A percentile compares a stretch with the other conserved stretches of the same genome.
These are phyloP conservation scores for Larix sibirica DNA, from an alignment of 83 land plant species.

Conservation along the genomic window DNA sequence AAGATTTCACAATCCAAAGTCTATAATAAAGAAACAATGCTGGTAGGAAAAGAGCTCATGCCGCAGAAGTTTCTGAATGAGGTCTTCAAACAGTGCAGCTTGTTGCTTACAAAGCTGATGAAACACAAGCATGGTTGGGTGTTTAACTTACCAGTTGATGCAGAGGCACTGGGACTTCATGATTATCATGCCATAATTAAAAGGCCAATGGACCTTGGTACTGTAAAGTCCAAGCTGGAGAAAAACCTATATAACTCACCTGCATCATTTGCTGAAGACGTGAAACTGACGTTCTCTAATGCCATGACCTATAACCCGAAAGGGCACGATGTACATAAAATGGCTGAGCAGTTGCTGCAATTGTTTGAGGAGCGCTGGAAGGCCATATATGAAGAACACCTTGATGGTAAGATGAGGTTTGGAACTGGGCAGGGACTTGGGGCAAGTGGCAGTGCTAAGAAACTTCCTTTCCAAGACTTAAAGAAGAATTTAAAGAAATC, in stretches of 20 bases:
- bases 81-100: conserved; percentile 47
- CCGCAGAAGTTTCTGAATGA: conserved; percentile 28
- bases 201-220: conserved; percentile 93
- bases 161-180: conserved; percentile 54
- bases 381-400: conserved; percentile 47
- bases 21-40: conserved; percentile 18
- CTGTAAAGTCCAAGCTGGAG: conserved; percentile 59
- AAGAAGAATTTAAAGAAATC: conserved; percentile 41
- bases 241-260: conserved; percentile 57
- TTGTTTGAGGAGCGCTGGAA: conserved; percentile 76
- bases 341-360: conserved; percentile 61
- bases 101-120: conserved; percentile 62
- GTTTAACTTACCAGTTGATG: conserved; percentile 81
- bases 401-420: conserved; percentile 31
- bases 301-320: conserved; percentile 88
- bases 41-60: conserved; percentile 31
- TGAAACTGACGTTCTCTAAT: conserved; percentile 71
- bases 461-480: conserved; percentile 18
- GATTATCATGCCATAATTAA: conserved; percentile 70
- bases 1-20: conserved; percentile 21
- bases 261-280: conserved; percentile 75
- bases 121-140: conserved; percentile 83
- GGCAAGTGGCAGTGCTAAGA: conserved; percentile 22
- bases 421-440: conserved; percentile 30
- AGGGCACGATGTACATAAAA: conserved; percentile 79